Evolutionary conservation across 805 yeast species (phyloP).

Genomic region (Candida suzukii): DNA sequence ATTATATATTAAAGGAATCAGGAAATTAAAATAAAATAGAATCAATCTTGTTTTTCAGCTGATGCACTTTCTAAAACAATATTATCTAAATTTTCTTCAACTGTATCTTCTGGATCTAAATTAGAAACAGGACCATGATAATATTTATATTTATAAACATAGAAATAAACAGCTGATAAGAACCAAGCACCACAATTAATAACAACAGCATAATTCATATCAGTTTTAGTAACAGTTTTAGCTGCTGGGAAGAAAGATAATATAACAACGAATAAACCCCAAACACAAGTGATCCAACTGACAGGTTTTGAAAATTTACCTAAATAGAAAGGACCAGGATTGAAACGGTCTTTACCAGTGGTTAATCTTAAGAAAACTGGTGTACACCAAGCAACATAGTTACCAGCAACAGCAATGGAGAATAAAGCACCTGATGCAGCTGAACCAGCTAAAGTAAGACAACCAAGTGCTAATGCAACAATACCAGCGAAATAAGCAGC

Average conservation of each 20-base stretch:
- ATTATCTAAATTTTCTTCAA: conserved; percentile 6
- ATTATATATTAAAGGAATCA: no score
- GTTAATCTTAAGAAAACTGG: conserved; percentile 52
- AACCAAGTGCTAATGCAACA: conserved; percentile 47
- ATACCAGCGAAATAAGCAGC: conserved; percentile 51
- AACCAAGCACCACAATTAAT: conserved; percentile 57
- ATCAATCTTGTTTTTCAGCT: neutral
- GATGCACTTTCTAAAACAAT: conserved; percentile 5
- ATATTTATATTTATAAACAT: conserved; percentile 41
- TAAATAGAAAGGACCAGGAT: conserved; percentile 61
- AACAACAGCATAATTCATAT: conserved; percentile 68
- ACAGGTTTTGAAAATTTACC: conserved; percentile 43
- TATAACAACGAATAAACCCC: conserved; percentile 46
- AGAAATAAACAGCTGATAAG: conserved; percentile 43
- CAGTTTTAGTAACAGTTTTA: conserved; percentile 29
- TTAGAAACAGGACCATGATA: conserved; percentile 46
- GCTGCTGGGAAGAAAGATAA: conserved; percentile 56
- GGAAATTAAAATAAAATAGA: no score
- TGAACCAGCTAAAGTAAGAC: conserved; percentile 48
- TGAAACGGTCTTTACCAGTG: conserved; percentile 40
- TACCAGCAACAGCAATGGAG: conserved; percentile 56
- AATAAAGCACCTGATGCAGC: conserved; percentile 66
- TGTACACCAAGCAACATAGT: conserved; percentile 54
- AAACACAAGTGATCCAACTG: conserved; percentile 39
- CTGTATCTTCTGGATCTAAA: conserved; percentile 13